Conservation (phyloP, 768 basidiomycete species). For the Dentipellis fragilis region DNA sequence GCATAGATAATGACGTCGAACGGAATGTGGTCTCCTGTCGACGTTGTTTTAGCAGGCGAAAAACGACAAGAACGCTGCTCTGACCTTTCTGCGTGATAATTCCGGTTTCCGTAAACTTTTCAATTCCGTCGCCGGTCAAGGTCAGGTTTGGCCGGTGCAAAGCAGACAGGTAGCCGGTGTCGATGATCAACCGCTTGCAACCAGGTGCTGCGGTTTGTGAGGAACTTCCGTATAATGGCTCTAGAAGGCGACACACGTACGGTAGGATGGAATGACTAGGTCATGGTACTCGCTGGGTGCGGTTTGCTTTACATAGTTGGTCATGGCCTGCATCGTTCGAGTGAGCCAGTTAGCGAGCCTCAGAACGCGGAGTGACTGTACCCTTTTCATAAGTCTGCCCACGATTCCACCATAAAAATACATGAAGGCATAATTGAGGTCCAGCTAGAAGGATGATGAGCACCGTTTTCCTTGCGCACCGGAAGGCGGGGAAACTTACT, state of each 20-base stretch:
- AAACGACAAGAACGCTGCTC: neutral
- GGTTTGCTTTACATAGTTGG: constrained; percentile 12
- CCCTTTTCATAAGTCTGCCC: neutral
- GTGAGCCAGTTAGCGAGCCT: neutral
- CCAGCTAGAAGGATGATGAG: no score
- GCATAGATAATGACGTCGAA: constrained; percentile 26
- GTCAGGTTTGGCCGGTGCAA: constrained; percentile 22
- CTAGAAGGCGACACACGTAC: constrained; percentile 6
- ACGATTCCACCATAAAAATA: no score
- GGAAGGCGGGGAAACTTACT: constrained; percentile 2
- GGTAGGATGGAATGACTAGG: constrained; percentile 20
- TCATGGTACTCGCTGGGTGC: constrained; percentile 22
- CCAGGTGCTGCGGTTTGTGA: constrained; percentile 12
- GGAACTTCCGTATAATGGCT: neutral
- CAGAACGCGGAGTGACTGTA: neutral
- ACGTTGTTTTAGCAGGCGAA: neutral
- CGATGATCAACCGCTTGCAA: constrained; percentile 22
- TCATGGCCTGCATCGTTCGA: neutral
- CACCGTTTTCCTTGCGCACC: neutral
- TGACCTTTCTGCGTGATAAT: constrained; percentile 19
- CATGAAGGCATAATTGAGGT: no score
- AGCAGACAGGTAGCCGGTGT: constrained; percentile 22
- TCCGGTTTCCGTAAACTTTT: constrained; percentile 11
- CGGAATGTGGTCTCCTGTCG: constrained; percentile 16
- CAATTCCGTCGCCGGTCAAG: constrained; percentile 16